phyloP scores from a whole-genome alignment of 1,139 yeast species.

The Suhomyces bokatorum region DNA sequence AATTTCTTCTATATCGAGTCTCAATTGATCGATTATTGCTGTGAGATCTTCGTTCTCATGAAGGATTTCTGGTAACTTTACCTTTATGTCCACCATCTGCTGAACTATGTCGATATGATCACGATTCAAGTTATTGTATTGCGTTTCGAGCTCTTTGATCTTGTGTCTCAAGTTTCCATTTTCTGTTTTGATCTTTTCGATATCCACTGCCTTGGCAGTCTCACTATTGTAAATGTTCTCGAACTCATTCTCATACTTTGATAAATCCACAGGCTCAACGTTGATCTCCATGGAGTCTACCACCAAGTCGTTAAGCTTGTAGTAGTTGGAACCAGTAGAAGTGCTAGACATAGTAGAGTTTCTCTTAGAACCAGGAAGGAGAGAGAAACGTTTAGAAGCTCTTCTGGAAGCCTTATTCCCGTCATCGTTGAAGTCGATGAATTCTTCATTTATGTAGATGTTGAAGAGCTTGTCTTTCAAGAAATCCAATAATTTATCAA shows the following conservation, averaged over 20 bases:
- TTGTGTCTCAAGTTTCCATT: constrained; percentile 76
- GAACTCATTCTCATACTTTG: constrained; percentile 72
- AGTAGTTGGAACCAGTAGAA: constrained; percentile 29
- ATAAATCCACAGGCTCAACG: constrained; percentile 68
- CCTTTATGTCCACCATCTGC: constrained; percentile 42
- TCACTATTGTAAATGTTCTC: constrained; percentile 71
- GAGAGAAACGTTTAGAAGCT: constrained; percentile 21
- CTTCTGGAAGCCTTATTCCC: constrained; percentile 13
- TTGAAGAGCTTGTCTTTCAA: constrained; percentile 79
- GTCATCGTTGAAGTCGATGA: constrained; percentile 24
- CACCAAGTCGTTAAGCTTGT: constrained; percentile 74
- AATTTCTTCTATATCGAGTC: constrained; percentile 53
- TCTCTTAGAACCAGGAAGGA: constrained; percentile 22
- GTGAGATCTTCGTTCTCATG: constrained; percentile 70
- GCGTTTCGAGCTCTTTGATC: constrained; percentile 71
- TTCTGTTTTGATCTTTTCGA: constrained; percentile 59
- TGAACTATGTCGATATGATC: constrained; percentile 64
- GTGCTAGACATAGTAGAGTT: constrained; percentile 13
- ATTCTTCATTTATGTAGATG: constrained; percentile 54
- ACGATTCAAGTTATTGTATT: constrained; percentile 66
- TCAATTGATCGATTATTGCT: constrained; percentile 62
- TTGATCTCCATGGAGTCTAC: constrained; percentile 72
- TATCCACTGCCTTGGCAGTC: constrained; percentile 65
- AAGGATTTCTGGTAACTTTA: constrained; percentile 54
- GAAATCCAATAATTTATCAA: constrained; percentile 73